phyloP scores from a whole-genome alignment of 768 basidiomycete species.

The Russula lepida region DNA sequence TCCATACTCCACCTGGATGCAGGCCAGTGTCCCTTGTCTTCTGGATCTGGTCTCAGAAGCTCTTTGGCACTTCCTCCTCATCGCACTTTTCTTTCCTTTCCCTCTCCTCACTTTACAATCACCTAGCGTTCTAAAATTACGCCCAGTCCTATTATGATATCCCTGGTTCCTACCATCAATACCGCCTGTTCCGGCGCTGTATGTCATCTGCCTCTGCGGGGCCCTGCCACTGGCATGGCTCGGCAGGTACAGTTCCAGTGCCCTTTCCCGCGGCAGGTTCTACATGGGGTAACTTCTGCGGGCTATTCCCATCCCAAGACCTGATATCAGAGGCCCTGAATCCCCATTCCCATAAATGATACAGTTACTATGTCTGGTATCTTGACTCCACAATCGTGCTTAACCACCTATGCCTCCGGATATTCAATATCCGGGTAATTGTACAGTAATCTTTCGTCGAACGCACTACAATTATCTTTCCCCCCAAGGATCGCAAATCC shows the following conservation, averaged over 20 bases:
- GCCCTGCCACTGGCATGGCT: not conserved
- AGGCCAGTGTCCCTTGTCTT: too few relatives aligned
- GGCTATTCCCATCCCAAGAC: too few relatives aligned
- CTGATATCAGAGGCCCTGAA: not conserved
- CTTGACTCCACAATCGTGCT: not conserved
- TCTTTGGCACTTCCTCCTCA: not conserved
- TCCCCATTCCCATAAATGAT: not conserved
- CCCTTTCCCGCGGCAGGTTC: too few relatives aligned
- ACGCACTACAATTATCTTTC: not conserved
- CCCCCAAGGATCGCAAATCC: not conserved
- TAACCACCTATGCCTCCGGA: not conserved
- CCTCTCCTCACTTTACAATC: not conserved
- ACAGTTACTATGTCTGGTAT: not conserved
- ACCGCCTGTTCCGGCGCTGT: not conserved
- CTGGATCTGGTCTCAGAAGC: too few relatives aligned
- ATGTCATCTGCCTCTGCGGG: not conserved
- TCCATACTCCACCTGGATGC: not conserved
- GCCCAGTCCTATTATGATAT: too few relatives aligned
- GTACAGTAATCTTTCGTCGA: not conserved
- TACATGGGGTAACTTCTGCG: not conserved
- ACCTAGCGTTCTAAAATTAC: not conserved
- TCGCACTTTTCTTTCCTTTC: too few relatives aligned
- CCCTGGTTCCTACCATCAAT: not conserved
- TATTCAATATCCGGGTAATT: not conserved
- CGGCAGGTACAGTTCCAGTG: not conserved